Base-by-base conservation (phyloP, 179 eudicot species). In the Silene noctiflora region DNA sequence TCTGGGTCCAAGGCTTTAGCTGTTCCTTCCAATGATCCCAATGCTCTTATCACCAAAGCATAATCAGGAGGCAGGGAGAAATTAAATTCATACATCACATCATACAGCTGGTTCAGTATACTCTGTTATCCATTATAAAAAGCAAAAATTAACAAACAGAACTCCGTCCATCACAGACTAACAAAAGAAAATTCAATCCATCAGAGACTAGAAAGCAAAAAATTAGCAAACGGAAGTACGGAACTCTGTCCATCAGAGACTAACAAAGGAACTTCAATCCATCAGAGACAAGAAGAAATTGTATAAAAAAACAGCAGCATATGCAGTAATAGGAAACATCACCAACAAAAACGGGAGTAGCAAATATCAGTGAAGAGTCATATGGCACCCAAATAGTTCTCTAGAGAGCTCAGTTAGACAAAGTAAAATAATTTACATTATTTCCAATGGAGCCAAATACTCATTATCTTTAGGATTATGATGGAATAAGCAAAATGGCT, bases 11-110 rank as follows among this genome's bases (percentile, higher is more conserved):
- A 77, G 71, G 89, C 91, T 82, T 94, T 94, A 75, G 98, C 98
- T 74, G 98, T 94, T 79, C 98, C 98, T 87, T 94, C 98, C 80
- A 94, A 87, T 60, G 98, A 92, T 75, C 98, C 98, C 71, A 94
- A 81, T 63, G 98, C 98, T 87, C 98, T 92, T 81, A 94, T 89
- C 74, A 94, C 98, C 86, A 94, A 83, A 76, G 97, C 98, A 82
- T 94, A 94, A 82, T 94, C 98, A 48, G 98, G 98, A 46, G 98
- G 98, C 73, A 94, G 96, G 68, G 88, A 88, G 85, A 92, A 92
- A 78, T 89, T 89, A 76, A 92, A 92, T 59, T 94, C 96, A 75
- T 94, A 94, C 98, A 92, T 94, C 74, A 94, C 94, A 83, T 92
- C 94, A 79, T 89, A 94, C 20, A 94, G 80, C 84, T 94, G 98